Base-by-base conservation (phyloP, 495 filamentous ascomycete species). In the Hyphodiscus hymeniophilus region DNA sequence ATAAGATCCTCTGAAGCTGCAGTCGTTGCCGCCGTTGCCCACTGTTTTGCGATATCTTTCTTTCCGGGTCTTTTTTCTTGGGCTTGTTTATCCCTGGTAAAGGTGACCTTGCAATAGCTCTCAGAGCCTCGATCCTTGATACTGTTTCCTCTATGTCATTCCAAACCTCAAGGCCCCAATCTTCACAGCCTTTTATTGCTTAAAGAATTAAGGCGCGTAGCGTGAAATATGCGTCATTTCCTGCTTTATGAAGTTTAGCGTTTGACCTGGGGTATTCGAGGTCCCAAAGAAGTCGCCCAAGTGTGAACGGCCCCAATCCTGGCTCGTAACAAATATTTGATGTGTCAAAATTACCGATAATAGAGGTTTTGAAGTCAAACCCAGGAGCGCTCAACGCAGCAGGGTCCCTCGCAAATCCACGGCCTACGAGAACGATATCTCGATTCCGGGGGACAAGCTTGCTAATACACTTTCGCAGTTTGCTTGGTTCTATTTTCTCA, bases 311-410 rank as follows among this genome's bases (percentile, higher is more conserved):
- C 6, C 39, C 45, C 13, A 38, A 24, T 40, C 13, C 31, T 28
- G 39, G 18, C 32, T 40, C 45, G 2, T n/a, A 38, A 15, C 13
- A 15, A 22, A 47, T 47, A 10, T 47, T 28, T 3, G 18, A 1
- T 7, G 35, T 47, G 18, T 47, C 45, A 3, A 47, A 38, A n/a
- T 23, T 40, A 38, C 35, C 45, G 32, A 47, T 38, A 3, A 40
- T 18, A 16, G 45, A 47, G 32, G 45, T 47, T 23, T 47, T 31
- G 12, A 40, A 24, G 39, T 47, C 45, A 8, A 47, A 38, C 24
- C 32, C 22, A 47, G 30, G 45, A 24, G 26, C 24, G 12, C 18
- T 38, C 18, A 47, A 39, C n/a, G 32, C 32, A 17, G 17, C 32
- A 47, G 39, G 45, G 22, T 47, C 33, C 32, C 21, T 17, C 32